Base-by-base conservation (phyloP, 2,329 filamentous ascomycete species). In the Pseudogymnoascus pannorum region DNA sequence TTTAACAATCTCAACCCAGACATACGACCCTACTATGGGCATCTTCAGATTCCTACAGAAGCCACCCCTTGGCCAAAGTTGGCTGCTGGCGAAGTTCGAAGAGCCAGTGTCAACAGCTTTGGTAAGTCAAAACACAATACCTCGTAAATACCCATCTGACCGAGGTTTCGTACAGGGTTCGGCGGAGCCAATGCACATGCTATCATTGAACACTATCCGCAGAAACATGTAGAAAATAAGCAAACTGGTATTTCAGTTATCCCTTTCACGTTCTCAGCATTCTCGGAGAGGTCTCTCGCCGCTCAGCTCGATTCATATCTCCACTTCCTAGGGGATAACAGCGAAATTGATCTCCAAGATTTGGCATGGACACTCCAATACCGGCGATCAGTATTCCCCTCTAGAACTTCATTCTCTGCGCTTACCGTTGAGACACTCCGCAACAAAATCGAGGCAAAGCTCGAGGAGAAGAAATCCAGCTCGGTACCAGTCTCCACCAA, bases 171-270 rank as follows among this genome's bases (percentile, higher is more conserved):
- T n/a, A n/a, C n/a, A n/a, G n/a, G n/a, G n/a, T 33, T 31, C 29
- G 44, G 77, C 5, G 77, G 77, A n/a, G 75, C 77, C n/a, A 79
- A 79, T 63, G 75, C 75, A 2, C 77, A 79, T 64, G 36, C 36
- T 20, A 40, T 40, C 11, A 16, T 40, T 20, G 36, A 26, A n/a
- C 24, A 57, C 48, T 57, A 26, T 26, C n/a, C n/a, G n/a, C n/a
- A n/a, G n/a, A n/a, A n/a, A n/a, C n/a, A n/a, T n/a, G n/a, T n/a
- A n/a, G n/a, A n/a, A n/a, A n/a, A n/a, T n/a, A 20, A 33, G 36
- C 36, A 20, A 11, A 5, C 48, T 7, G n/a, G 8, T n/a, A 14
- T 20, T 26, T 57, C 24, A 57, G n/a, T 29, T 8, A 26, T 16
- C 16, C 48, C 48, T 7, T 57, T 57, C 18, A 33, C 29, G 11